Percentiles rank a stretch among this genome's conserved stretches.
phyloP scores from a whole-genome alignment of 1,284 basidiomycete genomes.

The Ceratobasidium sp. region DNA sequence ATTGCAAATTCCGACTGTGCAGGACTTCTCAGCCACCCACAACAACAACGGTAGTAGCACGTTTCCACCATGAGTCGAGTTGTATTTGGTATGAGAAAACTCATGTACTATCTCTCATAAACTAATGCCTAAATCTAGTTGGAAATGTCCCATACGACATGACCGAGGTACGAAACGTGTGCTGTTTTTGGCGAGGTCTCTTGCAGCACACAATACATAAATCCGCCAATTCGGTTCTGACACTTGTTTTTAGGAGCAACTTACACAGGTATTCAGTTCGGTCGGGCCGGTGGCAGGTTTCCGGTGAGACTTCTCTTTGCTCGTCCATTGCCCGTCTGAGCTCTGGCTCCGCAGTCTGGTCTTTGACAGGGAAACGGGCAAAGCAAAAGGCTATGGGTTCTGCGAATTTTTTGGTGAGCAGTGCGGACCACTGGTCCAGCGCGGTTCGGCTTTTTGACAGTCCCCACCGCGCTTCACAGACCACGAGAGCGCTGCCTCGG shows the following conservation, averaged over 20 bases:
- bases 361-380: conserved; percentile 94
- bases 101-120: neutral
- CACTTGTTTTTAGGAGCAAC: conserved; percentile 66
- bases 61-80: conserved; percentile 46
- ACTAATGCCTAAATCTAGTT: conserved; percentile 59
- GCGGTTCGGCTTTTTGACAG: neutral
- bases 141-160: conserved; percentile 89
- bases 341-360: conserved; percentile 72
- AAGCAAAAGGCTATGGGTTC: conserved; percentile 97
- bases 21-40: neutral
- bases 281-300: conserved; percentile 90
- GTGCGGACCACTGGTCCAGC: conserved; percentile 40
- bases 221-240: neutral
- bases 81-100: conserved; percentile 46
- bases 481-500: conserved; percentile 88
- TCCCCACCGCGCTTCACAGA: conserved; percentile 62
- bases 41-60: neutral
- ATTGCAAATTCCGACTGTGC: conserved; percentile 1
- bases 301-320: conserved; percentile 61
- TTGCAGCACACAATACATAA: neutral
- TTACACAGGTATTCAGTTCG: conserved; percentile 85
- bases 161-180: conserved; percentile 66
- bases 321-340: neutral
- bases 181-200: neutral
- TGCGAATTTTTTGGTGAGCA: conserved; percentile 92